These are phyloP conservation scores for Ceratocystis eucalypticola DNA, from an alignment of 2,329 filamentous ascomycete species.

Conservation along the genomic window DNA sequence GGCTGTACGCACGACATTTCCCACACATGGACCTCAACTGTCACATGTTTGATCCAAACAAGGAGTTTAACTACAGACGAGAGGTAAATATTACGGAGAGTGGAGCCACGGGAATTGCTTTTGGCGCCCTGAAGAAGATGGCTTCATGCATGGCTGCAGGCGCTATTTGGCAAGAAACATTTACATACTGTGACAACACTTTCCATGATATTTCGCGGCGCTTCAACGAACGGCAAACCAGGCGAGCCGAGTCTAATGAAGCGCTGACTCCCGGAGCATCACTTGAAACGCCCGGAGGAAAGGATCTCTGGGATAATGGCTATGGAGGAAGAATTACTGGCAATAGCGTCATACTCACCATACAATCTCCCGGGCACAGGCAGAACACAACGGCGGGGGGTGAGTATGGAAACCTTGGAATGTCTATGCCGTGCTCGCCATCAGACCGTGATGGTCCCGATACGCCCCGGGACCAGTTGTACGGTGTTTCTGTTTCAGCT, in stretches of 20 bases:
- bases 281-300: constrained; percentile 21
- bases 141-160: constrained; percentile 42
- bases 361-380: constrained; percentile 10
- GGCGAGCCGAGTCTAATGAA: constrained; percentile 18
- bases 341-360: constrained; percentile 29
- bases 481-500: not conserved
- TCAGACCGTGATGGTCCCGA: constrained; percentile 15
- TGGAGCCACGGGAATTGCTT: constrained; percentile 35
- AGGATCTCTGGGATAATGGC: constrained; percentile 18
- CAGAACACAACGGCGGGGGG: not conserved
- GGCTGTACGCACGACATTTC: constrained; percentile 53
- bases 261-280: constrained; percentile 28
- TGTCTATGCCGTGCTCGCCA: constrained; percentile 4
- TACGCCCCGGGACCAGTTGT: constrained; percentile 7
- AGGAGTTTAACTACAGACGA: constrained; percentile 23
- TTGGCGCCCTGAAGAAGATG: constrained; percentile 39
- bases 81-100: constrained; percentile 25
- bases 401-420: not conserved
- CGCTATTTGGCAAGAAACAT: constrained; percentile 39
- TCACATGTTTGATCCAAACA: constrained; percentile 34
- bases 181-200: constrained; percentile 40
- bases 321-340: constrained; percentile 30
- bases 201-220: constrained; percentile 29
- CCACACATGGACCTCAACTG: constrained; percentile 51
- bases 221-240: constrained; percentile 30